A percentile compares a stretch with the other conserved stretches of the same genome.
phyloP scores from a whole-genome alignment of 495 filamentous ascomycete species.

The Cairneyella variabilis region DNA sequence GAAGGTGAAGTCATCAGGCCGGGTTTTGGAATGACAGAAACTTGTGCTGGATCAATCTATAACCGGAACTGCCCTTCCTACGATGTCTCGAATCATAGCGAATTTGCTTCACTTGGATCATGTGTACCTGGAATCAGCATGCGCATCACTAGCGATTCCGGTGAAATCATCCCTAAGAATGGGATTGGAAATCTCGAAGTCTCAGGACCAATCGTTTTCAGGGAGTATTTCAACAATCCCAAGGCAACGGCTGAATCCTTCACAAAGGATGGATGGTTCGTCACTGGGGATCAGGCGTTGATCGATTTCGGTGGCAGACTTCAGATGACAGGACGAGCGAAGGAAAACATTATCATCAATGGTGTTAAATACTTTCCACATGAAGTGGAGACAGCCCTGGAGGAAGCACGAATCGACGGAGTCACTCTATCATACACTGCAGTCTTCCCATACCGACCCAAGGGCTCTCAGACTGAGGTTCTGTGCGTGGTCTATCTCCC shows the following conservation, averaged over 20 bases:
- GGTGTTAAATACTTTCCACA: slow-evolving; percentile 42
- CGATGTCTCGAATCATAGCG: slow-evolving; percentile 67
- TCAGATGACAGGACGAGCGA: slow-evolving; percentile 72
- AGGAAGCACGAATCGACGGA: slow-evolving; percentile 28
- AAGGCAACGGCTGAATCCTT: slow-evolving; percentile 59
- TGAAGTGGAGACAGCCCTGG: slow-evolving; percentile 41
- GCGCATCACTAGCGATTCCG: slow-evolving; percentile 27
- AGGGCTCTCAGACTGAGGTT: slow-evolving; percentile 31
- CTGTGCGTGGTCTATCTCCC: slow-evolving; percentile 37
- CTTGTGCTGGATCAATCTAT: slow-evolving; percentile 33
- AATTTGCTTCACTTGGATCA: slow-evolving; percentile 62
- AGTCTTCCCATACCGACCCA: slow-evolving; percentile 29
- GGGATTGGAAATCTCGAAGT: slow-evolving; percentile 70
- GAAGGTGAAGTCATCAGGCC: slow-evolving; percentile 41
- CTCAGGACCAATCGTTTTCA: slow-evolving; percentile 70
- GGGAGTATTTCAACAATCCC: slow-evolving; percentile 68
- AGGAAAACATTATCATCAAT: slow-evolving; percentile 67
- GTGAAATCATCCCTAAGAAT: slow-evolving; percentile 34
- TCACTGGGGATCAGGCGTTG: slow-evolving; percentile 66
- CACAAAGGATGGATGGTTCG: slow-evolving; percentile 73
- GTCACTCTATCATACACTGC: slow-evolving; percentile 2
- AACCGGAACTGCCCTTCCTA: slow-evolving; percentile 64
- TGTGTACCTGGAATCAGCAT: slow-evolving; percentile 34
- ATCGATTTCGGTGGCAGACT: slow-evolving; percentile 55
- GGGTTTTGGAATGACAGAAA: slow-evolving; percentile 81